Conservation (phyloP, 2,329 filamentous ascomycete genomes). For the Nigrospora oryzae region DNA sequence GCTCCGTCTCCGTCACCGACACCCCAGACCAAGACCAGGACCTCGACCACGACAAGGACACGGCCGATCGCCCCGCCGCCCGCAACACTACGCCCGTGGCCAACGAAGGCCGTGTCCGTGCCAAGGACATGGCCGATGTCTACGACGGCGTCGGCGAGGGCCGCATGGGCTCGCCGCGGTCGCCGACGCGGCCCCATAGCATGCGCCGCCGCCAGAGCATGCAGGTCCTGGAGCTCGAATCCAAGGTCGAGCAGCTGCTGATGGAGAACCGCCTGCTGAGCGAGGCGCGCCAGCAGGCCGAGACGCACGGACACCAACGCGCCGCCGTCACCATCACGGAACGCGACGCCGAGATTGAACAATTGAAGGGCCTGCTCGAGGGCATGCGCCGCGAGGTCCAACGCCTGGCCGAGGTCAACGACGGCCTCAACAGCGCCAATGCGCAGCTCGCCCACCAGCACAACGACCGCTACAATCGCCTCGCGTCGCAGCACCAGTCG, state of each 20-base stretch:
- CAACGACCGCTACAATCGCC: constrained; percentile 57
- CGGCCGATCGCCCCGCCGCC: constrained; percentile 3
- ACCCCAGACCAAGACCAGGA: constrained; percentile 23
- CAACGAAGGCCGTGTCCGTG: constrained; percentile 78
- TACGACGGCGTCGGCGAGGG: constrained; percentile 93
- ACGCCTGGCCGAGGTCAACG: constrained; percentile 75
- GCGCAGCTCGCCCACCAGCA: constrained; percentile 68
- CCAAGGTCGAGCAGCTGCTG: constrained; percentile 72
- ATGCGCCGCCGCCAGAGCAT: constrained; percentile 96
- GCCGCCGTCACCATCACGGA: constrained; percentile 66
- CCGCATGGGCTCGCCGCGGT: constrained; percentile 76
- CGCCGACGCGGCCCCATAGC: constrained; percentile 88
- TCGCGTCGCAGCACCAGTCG: constrained; percentile 60
- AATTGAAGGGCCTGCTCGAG: constrained; percentile 69
- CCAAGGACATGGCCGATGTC: constrained; percentile 84
- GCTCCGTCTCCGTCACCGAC: constrained; percentile 1
- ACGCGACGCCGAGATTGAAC: constrained; percentile 73
- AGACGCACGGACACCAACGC: constrained; percentile 56
- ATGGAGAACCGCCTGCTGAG: constrained; percentile 76
- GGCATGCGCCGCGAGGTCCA: constrained; percentile 76
- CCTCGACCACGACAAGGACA: constrained; percentile 32
- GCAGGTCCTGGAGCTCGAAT: constrained; percentile 89
- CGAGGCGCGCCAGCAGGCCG: constrained; percentile 62
- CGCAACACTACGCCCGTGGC: constrained; percentile 56
- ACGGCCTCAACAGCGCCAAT: constrained; percentile 70